Percentiles rank a stretch among this genome's conserved stretches.
Conservation (phyloP, 345 rosid genomes). For the Brassica cretica region DNA sequence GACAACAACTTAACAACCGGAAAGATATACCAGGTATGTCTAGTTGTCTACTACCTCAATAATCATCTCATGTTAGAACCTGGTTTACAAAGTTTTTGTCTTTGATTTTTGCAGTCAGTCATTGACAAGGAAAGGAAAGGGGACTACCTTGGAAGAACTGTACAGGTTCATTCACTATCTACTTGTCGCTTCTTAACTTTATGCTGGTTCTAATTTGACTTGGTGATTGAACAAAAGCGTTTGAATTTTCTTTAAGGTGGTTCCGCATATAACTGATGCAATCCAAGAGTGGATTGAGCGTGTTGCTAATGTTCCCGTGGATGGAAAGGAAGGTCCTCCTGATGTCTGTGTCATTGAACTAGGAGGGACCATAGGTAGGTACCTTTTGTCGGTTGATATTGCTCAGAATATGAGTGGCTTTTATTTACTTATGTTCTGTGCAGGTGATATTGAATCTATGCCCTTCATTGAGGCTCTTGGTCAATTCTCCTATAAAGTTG, state of each 20-base stretch:
- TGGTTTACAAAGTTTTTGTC: background rate
- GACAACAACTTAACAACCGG: conserved; percentile 86
- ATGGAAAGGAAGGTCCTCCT: conserved; percentile 80
- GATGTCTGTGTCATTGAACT: conserved; percentile 97
- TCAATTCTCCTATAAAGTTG: conserved; percentile 90
- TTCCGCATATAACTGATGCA: conserved; percentile 94
- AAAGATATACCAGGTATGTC: conserved; percentile 73
- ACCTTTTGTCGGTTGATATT: background rate
- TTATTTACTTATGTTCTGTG: conserved; percentile 18
- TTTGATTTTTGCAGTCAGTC: conserved; percentile 56
- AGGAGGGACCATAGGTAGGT: conserved; percentile 93
- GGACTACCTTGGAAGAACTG: conserved; percentile 96
- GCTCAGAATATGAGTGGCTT: conserved; percentile 5
- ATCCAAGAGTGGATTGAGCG: conserved; percentile 97
- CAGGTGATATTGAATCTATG: conserved; percentile 99
- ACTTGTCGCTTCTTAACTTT: background rate
- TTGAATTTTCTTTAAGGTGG: conserved; percentile 51
- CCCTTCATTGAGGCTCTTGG: conserved; percentile 97
- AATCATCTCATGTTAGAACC: conserved; percentile 1
- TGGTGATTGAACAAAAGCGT: conserved; percentile 20
- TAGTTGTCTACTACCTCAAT: conserved; percentile 1
- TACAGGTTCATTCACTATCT: conserved; percentile 58
- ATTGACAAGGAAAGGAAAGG: conserved; percentile 89
- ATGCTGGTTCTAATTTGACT: background rate
- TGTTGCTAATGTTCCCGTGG: conserved; percentile 82